Conservation (phyloP, 106 monocot genomes). For the Narthecium ossifragum region DNA sequence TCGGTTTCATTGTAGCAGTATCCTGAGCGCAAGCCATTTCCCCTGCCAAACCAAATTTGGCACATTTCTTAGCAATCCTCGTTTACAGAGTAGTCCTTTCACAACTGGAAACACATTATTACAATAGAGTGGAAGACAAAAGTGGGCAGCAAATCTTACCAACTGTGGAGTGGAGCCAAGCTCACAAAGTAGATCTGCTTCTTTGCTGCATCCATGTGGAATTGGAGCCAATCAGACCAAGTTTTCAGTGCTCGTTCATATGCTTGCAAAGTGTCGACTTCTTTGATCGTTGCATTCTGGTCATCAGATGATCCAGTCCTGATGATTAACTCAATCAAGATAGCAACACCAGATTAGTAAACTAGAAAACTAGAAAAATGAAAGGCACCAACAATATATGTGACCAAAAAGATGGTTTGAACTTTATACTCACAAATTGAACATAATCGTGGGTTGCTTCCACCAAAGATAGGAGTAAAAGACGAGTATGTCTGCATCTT, state of each 20-base stretch:
- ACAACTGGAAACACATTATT: too few relatives aligned
- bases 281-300: not conserved
- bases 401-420: not conserved
- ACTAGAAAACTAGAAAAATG: not conserved
- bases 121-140: too few relatives aligned
- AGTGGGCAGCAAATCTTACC: too few relatives aligned
- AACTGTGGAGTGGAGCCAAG: conserved; percentile 1
- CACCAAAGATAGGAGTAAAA: conserved; percentile 67
- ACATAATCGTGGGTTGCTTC: conserved; percentile 50
- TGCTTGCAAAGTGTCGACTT: not conserved
- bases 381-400: too few relatives aligned
- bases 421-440: conserved; percentile 41
- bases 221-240: not conserved
- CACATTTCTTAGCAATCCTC: too few relatives aligned
- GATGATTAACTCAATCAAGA: too few relatives aligned
- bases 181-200: not conserved
- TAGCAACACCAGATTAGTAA: not conserved
- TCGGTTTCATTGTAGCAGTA: conserved; percentile 7
- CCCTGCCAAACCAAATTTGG: not conserved
- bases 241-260: conserved; percentile 1
- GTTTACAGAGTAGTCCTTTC: too few relatives aligned
- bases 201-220: conserved; percentile 5
- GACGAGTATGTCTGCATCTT: conserved; percentile 43
- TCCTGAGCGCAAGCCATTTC: conserved; percentile 2
- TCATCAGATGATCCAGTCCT: not conserved